A percentile compares a stretch with the other conserved stretches of the same genome.
phyloP scores from a whole-genome alignment of 2,329 filamentous ascomycete species.

The Fusarium duplospermum region DNA sequence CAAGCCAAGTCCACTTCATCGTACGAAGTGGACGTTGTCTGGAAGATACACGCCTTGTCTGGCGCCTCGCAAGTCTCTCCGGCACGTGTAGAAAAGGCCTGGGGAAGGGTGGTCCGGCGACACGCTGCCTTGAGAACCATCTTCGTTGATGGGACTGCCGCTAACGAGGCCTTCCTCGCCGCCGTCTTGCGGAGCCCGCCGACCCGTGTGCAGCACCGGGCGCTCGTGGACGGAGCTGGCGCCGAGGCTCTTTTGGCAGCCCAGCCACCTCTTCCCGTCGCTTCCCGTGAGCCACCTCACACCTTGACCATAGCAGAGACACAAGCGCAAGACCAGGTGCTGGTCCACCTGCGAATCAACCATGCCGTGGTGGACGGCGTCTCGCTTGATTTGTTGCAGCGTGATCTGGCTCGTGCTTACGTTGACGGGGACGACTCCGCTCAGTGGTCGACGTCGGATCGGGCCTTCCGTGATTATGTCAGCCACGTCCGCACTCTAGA shows the following conservation, averaged over 20 bases:
- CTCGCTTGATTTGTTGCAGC: not conserved
- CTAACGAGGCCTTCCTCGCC: conserved; percentile 11
- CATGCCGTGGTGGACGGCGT: conserved; percentile 4
- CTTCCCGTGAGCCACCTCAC: conserved; percentile 5
- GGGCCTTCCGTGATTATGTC: not conserved
- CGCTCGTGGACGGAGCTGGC: no score
- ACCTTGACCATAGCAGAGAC: not conserved
- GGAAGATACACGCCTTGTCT: not conserved
- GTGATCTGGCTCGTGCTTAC: conserved; percentile 1
- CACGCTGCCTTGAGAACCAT: conserved; percentile 12
- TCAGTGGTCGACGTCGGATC: not conserved
- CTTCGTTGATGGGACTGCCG: conserved; percentile 9
- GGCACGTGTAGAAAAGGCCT: not conserved
- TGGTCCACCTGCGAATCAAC: conserved; percentile 8
- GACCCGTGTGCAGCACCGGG: not conserved
- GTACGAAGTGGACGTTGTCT: conserved; percentile 2
- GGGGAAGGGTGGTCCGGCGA: not conserved
- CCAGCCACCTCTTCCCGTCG: not conserved
- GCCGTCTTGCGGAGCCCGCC: conserved; percentile 1
- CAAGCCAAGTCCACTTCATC: conserved; percentile 1
- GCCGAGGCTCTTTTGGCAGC: no score
- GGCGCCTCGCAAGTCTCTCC: not conserved
- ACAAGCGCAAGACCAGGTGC: not conserved
- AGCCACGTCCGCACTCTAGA: not conserved
- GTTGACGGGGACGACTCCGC: not conserved